A percentile compares a stretch with the other conserved stretches of the same genome.
These are phyloP conservation scores for Aureobasidium melanogenum DNA, from an alignment of 2,329 filamentous ascomycete genomes.

Conservation along the genomic window DNA sequence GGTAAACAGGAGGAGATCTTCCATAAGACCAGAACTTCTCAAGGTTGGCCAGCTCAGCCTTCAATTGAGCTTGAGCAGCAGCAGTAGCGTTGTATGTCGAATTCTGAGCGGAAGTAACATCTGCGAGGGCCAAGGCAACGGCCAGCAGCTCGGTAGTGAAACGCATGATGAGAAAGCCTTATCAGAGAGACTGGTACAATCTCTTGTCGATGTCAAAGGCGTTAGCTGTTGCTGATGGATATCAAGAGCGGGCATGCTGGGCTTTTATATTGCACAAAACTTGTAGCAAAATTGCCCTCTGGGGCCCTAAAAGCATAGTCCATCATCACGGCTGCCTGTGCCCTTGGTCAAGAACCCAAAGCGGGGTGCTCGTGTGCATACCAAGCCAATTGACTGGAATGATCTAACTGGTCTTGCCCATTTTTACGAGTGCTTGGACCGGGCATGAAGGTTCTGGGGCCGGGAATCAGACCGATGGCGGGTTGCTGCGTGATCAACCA, in stretches of 20 bases:
- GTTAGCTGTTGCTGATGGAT: background rate
- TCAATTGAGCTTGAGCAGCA: slow-evolving; percentile 1
- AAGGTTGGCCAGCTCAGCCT: slow-evolving; percentile 16
- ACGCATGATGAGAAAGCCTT: slow-evolving; percentile 9
- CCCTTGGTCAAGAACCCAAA: background rate
- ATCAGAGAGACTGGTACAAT: background rate
- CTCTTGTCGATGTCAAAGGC: slow-evolving; percentile 7
- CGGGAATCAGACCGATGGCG: background rate
- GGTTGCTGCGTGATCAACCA: background rate
- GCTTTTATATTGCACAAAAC: background rate
- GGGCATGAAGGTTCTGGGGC: background rate
- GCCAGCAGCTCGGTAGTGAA: slow-evolving; percentile 10
- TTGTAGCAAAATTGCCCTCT: background rate
- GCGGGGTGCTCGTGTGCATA: background rate
- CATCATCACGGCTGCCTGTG: background rate
- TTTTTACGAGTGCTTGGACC: background rate
- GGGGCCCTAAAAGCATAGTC: background rate
- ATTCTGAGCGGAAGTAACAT: slow-evolving; percentile 8
- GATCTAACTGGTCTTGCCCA: background rate
- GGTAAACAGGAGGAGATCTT: slow-evolving; percentile 22
- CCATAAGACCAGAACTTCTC: slow-evolving; percentile 22
- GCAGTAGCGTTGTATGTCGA: slow-evolving; percentile 7
- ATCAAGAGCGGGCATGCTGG: background rate
- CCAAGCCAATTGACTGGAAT: background rate
- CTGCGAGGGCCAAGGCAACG: slow-evolving; percentile 5